These are phyloP conservation scores for Tulasnella sp. DNA, from an alignment of 768 basidiomycete genomes.

Conservation along the genomic window DNA sequence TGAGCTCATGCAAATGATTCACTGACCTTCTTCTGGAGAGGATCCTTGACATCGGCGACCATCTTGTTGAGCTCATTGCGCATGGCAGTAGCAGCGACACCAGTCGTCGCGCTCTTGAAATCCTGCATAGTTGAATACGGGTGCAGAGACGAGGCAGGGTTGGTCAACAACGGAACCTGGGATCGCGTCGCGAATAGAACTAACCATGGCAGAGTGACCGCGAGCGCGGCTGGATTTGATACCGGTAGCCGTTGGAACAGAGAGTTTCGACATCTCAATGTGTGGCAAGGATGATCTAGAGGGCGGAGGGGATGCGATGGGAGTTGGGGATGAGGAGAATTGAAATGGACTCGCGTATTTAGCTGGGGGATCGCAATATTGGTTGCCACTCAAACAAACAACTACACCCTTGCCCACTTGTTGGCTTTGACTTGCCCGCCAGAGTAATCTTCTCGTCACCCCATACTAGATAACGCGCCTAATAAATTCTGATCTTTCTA, in stretches of 20 bases:
- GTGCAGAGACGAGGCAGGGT: not conserved
- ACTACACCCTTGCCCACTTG: too few relatives aligned
- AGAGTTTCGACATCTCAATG: constrained; percentile 18
- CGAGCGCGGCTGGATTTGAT: constrained; percentile 21
- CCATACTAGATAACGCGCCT: too few relatives aligned
- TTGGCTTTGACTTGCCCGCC: too few relatives aligned
- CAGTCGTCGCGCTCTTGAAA: constrained; percentile 96
- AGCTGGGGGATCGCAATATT: too few relatives aligned
- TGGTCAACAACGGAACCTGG: not conserved
- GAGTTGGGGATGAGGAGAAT: too few relatives aligned
- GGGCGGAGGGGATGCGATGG: constrained; percentile 9
- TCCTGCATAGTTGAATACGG: constrained; percentile 27
- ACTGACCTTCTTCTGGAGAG: constrained; percentile 64
- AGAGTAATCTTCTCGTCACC: too few relatives aligned
- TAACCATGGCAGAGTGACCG: constrained; percentile 24
- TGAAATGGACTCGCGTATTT: too few relatives aligned
- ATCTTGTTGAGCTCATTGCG: constrained; percentile 94
- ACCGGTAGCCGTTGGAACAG: constrained; percentile 12
- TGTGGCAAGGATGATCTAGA: constrained; percentile 10
- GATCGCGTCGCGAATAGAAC: not conserved
- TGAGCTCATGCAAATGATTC: not conserved
- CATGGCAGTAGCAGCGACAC: constrained; percentile 91
- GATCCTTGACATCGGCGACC: constrained; percentile 73
- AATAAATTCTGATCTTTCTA: too few relatives aligned
- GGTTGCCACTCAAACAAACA: too few relatives aligned